phyloP scores from a whole-genome alignment of 1,284 basidiomycete species.

The Flammula alnicola region DNA sequence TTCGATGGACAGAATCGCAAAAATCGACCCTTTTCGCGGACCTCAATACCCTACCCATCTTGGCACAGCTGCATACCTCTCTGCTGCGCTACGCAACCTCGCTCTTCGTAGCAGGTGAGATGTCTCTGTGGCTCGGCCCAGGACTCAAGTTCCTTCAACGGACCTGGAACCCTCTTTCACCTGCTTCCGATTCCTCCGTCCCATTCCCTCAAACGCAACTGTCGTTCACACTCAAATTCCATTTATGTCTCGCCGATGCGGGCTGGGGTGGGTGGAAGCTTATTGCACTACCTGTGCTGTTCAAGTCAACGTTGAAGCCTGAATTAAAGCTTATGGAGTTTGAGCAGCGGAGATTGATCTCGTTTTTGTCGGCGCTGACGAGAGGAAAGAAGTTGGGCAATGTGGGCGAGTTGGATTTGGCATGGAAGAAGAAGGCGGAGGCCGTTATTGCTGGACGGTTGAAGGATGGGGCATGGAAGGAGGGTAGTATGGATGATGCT shows the following conservation, averaged over 20 bases:
- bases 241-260: constrained; percentile 62
- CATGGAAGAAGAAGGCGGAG: constrained; percentile 59
- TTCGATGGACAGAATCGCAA: constrained; percentile 54
- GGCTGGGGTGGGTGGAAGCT: constrained; percentile 78
- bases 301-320: constrained; percentile 48
- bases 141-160: constrained; percentile 65
- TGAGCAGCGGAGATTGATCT: constrained; percentile 46
- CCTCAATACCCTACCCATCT: constrained; percentile 45
- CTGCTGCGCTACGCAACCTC: constrained; percentile 57
- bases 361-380: constrained; percentile 55
- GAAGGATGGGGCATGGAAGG: constrained; percentile 38
- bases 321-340: constrained; percentile 44
- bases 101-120: constrained; percentile 62
- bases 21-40: constrained; percentile 49
- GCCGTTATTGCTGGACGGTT: constrained; percentile 46
- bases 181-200: neutral
- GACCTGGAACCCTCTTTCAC: constrained; percentile 43
- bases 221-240: constrained; percentile 55
- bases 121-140: constrained; percentile 63
- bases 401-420: constrained; percentile 51
- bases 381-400: constrained; percentile 48
- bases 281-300: constrained; percentile 59
- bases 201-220: constrained; percentile 22
- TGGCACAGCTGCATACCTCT: constrained; percentile 41
- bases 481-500: constrained; percentile 34